Base-by-base conservation (phyloP, 179 eudicot species). In the Silene coronaria region DNA sequence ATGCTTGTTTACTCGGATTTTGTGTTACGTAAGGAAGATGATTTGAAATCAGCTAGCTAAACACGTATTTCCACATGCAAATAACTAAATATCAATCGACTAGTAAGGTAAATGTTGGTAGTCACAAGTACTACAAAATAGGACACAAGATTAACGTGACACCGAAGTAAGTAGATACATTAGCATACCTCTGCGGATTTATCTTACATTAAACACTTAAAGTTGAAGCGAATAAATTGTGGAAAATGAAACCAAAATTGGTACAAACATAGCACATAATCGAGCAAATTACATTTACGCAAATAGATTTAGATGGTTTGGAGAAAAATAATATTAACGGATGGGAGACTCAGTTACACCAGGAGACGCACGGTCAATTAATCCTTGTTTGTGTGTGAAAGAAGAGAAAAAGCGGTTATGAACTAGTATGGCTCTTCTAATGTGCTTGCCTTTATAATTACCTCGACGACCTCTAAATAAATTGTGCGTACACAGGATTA, bases 401-500 rank as follows among this genome's bases (percentile, higher is more conserved):
- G 65, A 5, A 14, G 24, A 17, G 3, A 1, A 34, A 34, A 34
- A 34, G 38, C 9, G 38, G 38, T 34, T 34, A 34, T 34, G 12
- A 38, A 38, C 45, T 38, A 8, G 45, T 8, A 38, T 8, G 0
- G 12, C 45, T 0, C 45, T 38, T 38, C 45, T 38, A 38, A 38
- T 38, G 12, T 38, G 12, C 12, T 23, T 26, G 27, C 10, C 61
- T 4, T 57, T 57, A 19, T 57, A 24, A 57, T 21, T 60, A 7
- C 16, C 28, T 38, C 1, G 23, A 24, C 65, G 55, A 22, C 69
- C 51, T 64, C 45, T 38, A 8, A 21, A 4, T 78, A 58, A 46
- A 13, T 27, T 23, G n/a, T 58, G 73, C 6, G 5, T 30, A 0
- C 76, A 13, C 78, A 94, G 98, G 98, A 94, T 58, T 92, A 94